Percentiles rank a stretch among this genome's conserved stretches.
These are phyloP conservation scores for Candolleomyces efflorescens DNA, from an alignment of 768 basidiomycete species.

Conservation along the genomic window DNA sequence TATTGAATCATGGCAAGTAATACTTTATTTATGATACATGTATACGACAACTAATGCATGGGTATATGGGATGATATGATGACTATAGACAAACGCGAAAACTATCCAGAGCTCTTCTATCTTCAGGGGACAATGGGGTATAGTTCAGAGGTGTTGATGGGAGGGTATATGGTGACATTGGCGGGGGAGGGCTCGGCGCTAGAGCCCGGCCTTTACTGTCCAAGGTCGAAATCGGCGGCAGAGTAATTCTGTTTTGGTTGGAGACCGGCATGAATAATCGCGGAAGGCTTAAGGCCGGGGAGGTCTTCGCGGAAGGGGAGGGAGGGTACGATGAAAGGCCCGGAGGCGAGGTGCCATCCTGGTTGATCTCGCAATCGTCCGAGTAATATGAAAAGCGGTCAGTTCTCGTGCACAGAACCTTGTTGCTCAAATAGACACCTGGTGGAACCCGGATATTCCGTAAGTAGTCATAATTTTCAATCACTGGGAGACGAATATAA, in stretches of 20 bases:
- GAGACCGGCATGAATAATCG: conserved; percentile 9
- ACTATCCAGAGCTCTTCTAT: conserved; percentile 52
- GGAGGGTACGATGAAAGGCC: conserved; percentile 12
- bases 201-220: conserved; percentile 14
- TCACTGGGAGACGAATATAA: conserved; percentile 63
- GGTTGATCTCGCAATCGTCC: conserved; percentile 39
- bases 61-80: not conserved
- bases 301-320: conserved; percentile 1
- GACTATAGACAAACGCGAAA: conserved; percentile 39
- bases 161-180: conserved; percentile 19
- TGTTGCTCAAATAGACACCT: conserved; percentile 71
- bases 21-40: not conserved
- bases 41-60: not conserved
- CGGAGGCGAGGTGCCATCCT: conserved; percentile 22
- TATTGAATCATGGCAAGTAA: not conserved
- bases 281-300: conserved; percentile 9
- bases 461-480: conserved; percentile 74
- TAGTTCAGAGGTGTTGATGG: conserved; percentile 22
- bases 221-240: conserved; percentile 25
- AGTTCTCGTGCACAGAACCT: conserved; percentile 37
- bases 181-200: conserved; percentile 8
- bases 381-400: conserved; percentile 44
- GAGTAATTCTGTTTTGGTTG: conserved; percentile 11
- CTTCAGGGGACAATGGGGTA: conserved; percentile 49
- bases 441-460: conserved; percentile 62